Base-by-base conservation (phyloP, 257 asterid genomes). In the Przewalskia tangutica region DNA sequence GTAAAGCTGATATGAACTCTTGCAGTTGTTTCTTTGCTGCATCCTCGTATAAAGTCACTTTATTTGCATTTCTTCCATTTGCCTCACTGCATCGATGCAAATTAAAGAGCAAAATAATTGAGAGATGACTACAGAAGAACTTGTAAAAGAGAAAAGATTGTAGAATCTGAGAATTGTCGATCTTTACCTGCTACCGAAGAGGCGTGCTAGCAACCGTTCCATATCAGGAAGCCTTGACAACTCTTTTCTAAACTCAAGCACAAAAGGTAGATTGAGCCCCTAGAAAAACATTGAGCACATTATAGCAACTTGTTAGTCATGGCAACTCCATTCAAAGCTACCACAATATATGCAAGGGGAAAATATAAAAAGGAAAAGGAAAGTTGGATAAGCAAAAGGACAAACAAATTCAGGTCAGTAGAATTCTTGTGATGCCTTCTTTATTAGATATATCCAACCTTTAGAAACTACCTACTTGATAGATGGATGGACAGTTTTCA, bases 121-220 rank as follows among this genome's bases (percentile, higher is more conserved):
- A 32, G 77, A 7, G 60, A 65, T 14, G 83, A 80, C 48, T 48
- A 80, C 36, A 79, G 18, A 68, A 68, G 36, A 50, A 67, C 78
- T 23, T n/a, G 82, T 60, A 46, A 27, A 42, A 6, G 48, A 27
- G 23, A 23, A 75, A 50, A 75, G 46, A 50, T 1, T 75, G 42
- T 50, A 0, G 27, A 75, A 50, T 13, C 80, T 36, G 14, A 50
- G 20, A 75, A 83, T 62, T 51, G 62, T 73, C 73, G 32, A 86
- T 77, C 83, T 84, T 86, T 85, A 94, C 99, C 99, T 91, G 92
- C 89, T 87, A 81, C 97, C 88, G 84, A 94, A 95, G 82, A 93
- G 85, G 81, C 95, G 97, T 34, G 99, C 96, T 85, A 95, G 94
- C 89, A 91, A 86, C 78, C 98, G 92, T 82, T 95, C 99, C 98